Evolutionary conservation across 140 eudicot genomes (phyloP).

Genomic region (Anethum foeniculum): DNA sequence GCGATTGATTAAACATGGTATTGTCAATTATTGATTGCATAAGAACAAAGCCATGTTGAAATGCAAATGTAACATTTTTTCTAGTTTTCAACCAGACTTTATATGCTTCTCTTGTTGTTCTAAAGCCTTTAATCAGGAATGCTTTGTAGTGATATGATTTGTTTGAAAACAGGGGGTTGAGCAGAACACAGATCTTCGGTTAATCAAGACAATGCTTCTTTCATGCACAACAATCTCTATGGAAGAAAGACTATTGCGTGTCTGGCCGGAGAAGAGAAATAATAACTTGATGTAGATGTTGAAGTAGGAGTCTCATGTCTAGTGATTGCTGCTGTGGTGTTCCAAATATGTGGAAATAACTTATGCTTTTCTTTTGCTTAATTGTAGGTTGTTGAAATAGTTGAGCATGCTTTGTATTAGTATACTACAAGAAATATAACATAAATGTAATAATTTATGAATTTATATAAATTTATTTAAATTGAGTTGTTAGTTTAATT

Average conservation of each 20-base stretch:
- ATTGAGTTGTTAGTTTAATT: too few relatives aligned
- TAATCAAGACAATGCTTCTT: slow-evolving; percentile 3
- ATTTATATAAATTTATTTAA: too few relatives aligned
- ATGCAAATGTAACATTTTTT: not conserved
- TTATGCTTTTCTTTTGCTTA: not conserved
- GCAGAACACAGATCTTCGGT: too few relatives aligned
- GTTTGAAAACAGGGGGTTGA: too few relatives aligned
- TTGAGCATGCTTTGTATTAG: not conserved
- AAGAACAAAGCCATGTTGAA: not conserved
- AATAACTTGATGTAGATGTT: not conserved
- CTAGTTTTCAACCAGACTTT: not conserved
- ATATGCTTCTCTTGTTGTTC: not conserved
- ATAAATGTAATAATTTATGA: too few relatives aligned
- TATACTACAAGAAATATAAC: not conserved
- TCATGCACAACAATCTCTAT: slow-evolving; percentile 46
- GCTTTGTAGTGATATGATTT: not conserved
- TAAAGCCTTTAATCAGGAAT: not conserved
- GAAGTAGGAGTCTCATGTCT: not conserved
- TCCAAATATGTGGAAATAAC: not conserved
- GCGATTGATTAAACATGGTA: not conserved
- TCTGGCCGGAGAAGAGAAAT: slow-evolving; percentile 39
- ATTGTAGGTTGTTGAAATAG: slow-evolving; percentile 1
- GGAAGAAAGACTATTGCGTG: slow-evolving; percentile 51
- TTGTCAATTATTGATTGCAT: not conserved
- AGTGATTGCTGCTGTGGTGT: not conserved